Percentiles rank a stretch among this genome's conserved stretches.
Conservation (phyloP, 2,329 filamentous ascomycete genomes). For the Aureobasidium sp. region DNA sequence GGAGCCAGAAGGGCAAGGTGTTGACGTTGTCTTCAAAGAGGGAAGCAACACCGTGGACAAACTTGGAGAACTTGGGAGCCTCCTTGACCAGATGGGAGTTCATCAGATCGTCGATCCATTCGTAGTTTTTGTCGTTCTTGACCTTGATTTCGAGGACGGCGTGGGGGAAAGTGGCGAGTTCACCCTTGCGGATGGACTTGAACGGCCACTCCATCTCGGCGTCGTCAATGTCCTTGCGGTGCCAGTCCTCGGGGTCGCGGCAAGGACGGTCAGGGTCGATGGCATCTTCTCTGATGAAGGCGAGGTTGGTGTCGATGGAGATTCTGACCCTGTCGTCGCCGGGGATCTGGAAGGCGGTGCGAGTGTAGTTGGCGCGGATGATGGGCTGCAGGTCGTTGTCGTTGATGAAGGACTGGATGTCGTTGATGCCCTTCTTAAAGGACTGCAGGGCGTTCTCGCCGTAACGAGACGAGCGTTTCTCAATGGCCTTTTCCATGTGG, state of each 20-base stretch:
- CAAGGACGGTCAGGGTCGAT: conserved; percentile 79
- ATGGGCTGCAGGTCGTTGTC: conserved; percentile 72
- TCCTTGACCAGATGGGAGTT: conserved; percentile 85
- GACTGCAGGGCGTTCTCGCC: conserved; percentile 56
- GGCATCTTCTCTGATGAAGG: conserved; percentile 68
- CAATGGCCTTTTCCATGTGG: conserved; percentile 80
- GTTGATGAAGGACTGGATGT: conserved; percentile 72
- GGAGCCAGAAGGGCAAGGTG: conserved; percentile 91
- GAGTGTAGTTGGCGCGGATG: conserved; percentile 82
- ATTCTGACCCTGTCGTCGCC: conserved; percentile 83
- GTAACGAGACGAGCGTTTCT: conserved; percentile 72
- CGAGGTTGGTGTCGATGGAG: conserved; percentile 85
- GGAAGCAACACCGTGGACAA: conserved; percentile 83
- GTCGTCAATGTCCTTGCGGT: conserved; percentile 81
- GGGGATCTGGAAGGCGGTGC: conserved; percentile 94
- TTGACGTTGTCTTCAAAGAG: conserved; percentile 94
- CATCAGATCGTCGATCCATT: conserved; percentile 90
- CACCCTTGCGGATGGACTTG: conserved; percentile 75
- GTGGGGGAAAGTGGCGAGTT: conserved; percentile 84
- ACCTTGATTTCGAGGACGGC: conserved; percentile 90
- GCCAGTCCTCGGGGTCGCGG: conserved; percentile 81
- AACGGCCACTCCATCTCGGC: conserved; percentile 80
- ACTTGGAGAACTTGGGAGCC: conserved; percentile 88
- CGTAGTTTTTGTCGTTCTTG: conserved; percentile 57
- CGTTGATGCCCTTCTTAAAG: conserved; percentile 62